Evolutionary conservation across 768 basidiomycete species (phyloP).

Genomic region (Lyophyllum semitale): DNA sequence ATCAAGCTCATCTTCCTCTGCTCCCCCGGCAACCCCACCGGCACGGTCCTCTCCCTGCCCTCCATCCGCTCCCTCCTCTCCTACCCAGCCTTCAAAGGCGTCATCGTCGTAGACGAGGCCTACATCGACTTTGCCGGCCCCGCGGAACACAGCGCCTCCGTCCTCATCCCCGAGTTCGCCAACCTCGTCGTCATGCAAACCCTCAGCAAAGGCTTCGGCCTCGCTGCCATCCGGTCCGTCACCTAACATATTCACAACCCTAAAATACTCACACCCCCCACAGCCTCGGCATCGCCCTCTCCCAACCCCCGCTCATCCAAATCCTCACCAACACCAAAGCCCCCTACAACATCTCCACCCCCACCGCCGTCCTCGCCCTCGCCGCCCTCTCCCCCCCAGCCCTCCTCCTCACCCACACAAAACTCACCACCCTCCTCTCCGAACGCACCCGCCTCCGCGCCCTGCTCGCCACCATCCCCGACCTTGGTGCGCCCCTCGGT

Average conservation of each 20-base stretch:
- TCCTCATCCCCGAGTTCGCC: conserved; percentile 75
- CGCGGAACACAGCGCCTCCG: conserved; percentile 59
- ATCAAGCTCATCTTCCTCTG: conserved; percentile 95
- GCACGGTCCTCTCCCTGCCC: conserved; percentile 77
- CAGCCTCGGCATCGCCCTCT: conserved; percentile 88
- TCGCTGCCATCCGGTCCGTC: conserved; percentile 89
- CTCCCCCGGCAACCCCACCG: conserved; percentile 97
- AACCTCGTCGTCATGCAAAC: conserved; percentile 97
- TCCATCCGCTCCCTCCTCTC: conserved; percentile 73
- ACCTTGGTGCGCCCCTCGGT: conserved; percentile 72
- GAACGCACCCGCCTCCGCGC: conserved; percentile 60
- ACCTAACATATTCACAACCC: too few relatives aligned
- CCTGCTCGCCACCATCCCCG: conserved; percentile 45
- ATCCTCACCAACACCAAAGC: conserved; percentile 95
- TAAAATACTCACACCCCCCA: too few relatives aligned
- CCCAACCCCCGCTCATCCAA: conserved; percentile 88
- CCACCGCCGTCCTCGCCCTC: conserved; percentile 81
- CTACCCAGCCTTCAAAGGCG: conserved; percentile 82
- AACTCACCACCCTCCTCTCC: conserved; percentile 56
- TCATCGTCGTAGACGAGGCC: conserved; percentile 94
- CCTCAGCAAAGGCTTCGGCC: conserved; percentile 92
- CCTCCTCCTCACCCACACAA: conserved; percentile 62
- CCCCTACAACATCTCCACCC: conserved; percentile 94
- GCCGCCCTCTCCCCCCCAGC: conserved; percentile 74
- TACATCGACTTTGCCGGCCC: conserved; percentile 89